Evolutionary conservation across 2,329 filamentous ascomycete genomes (phyloP).

Genomic region (Diaporthe destruens): DNA sequence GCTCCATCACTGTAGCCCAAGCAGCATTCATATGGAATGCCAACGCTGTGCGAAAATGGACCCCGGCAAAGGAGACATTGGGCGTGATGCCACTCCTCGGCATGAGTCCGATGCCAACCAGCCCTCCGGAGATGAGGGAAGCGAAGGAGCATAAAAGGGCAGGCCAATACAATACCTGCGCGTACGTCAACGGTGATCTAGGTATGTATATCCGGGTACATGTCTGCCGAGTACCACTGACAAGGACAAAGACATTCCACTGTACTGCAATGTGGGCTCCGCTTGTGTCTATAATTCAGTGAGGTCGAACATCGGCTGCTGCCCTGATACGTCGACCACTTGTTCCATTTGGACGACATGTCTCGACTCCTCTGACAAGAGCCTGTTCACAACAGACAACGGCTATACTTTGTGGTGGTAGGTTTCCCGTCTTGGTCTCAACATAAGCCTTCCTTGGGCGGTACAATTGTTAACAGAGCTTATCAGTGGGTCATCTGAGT

Average conservation of each 20-base stretch:
- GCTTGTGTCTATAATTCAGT: conserved; percentile 50
- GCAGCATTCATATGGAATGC: conserved; percentile 40
- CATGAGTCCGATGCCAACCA: conserved; percentile 35
- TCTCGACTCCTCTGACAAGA: conserved; percentile 45
- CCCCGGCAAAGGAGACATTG: conserved; percentile 35
- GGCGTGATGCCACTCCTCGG: conserved; percentile 35
- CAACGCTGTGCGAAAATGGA: conserved; percentile 11
- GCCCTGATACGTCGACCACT: conserved; percentile 44
- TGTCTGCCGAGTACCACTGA: background rate
- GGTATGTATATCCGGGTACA: conserved; percentile 41
- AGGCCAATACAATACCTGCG: conserved; percentile 50
- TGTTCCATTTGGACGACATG: conserved; percentile 49
- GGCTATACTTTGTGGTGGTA: conserved; percentile 51
- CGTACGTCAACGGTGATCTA: conserved; percentile 47
- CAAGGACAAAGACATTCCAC: conserved; percentile 40
- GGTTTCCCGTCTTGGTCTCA: conserved; percentile 34
- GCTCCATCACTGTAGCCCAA: background rate
- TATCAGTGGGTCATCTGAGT: conserved; percentile 44
- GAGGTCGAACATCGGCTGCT: conserved; percentile 50
- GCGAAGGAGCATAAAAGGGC: conserved; percentile 43
- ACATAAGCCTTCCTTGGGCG: background rate
- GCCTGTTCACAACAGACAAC: conserved; percentile 44
- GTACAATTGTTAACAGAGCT: background rate
- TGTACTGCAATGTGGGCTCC: conserved; percentile 48
- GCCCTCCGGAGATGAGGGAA: conserved; percentile 28